A percentile compares a stretch with the other conserved stretches of the same genome.
These are phyloP conservation scores for Lathyrus aphaca DNA, from an alignment of 306 rosid species.

Conservation along the genomic window DNA sequence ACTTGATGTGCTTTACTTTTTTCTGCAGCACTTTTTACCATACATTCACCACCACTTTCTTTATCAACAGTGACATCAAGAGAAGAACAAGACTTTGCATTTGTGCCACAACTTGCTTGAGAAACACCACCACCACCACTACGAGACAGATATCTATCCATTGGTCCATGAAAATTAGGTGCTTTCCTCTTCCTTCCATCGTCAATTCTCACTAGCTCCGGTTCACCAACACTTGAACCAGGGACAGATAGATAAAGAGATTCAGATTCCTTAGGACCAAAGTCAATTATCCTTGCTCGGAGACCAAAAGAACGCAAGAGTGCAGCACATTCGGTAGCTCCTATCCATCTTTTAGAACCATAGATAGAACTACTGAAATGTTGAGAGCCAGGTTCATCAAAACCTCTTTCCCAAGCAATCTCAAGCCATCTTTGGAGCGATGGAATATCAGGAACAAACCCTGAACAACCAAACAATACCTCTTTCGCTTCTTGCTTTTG, in stretches of 20 bases:
- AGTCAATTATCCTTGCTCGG: slow-evolving; percentile 69
- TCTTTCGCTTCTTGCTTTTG: slow-evolving; percentile 58
- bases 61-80: slow-evolving; percentile 31
- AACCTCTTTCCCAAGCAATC: slow-evolving; percentile 93
- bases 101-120: slow-evolving; percentile 38
- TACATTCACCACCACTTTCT: slow-evolving; percentile 23
- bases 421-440: slow-evolving; percentile 96
- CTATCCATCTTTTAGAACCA: slow-evolving; percentile 75
- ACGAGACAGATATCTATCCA: slow-evolving; percentile 47
- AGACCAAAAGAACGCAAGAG: slow-evolving; percentile 84
- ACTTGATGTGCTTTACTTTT: slow-evolving; percentile 59
- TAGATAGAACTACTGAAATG: slow-evolving; percentile 60
- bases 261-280: slow-evolving; percentile 78
- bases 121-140: slow-evolving; percentile 16
- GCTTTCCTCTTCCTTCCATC: slow-evolving; percentile 41
- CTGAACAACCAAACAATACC: slow-evolving; percentile 71
- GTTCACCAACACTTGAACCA: slow-evolving; percentile 59
- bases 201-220: slow-evolving; percentile 31
- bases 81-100: slow-evolving; percentile 35
- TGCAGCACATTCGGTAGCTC: slow-evolving; percentile 84
- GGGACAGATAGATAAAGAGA: slow-evolving; percentile 66
- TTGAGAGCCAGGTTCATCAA: slow-evolving; percentile 71
- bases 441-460: slow-evolving; percentile 79
- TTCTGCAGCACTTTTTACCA: slow-evolving; percentile 34
- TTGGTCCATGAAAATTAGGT: slow-evolving; percentile 43